These are phyloP conservation scores for Candida insectorum DNA, from an alignment of 805 yeast species.

Conservation along the genomic window DNA sequence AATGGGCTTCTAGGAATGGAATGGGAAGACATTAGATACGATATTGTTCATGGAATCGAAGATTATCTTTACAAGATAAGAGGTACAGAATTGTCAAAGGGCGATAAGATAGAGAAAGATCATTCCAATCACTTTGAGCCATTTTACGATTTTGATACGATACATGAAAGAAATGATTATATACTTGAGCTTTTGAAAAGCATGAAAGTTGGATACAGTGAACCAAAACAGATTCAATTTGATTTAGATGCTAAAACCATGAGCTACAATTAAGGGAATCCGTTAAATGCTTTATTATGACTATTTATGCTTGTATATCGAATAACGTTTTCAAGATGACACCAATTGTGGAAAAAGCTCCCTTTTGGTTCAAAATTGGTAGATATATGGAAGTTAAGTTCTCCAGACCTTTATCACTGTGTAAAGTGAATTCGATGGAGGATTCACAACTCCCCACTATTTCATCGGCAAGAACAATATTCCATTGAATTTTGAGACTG, in stretches of 20 bases:
- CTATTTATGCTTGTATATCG: neutral
- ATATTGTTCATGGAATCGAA: constrained; percentile 34
- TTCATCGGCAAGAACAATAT: constrained; percentile 18
- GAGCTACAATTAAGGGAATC: too few species aligned
- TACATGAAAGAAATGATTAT: constrained; percentile 28
- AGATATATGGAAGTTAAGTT: constrained; percentile 14
- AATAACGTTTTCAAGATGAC: constrained; percentile 17
- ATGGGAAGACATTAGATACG: constrained; percentile 42
- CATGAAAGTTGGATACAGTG: too few species aligned
- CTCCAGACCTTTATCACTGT: constrained; percentile 1
- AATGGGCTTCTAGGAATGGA: constrained; percentile 38
- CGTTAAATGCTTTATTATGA: constrained; percentile 11
- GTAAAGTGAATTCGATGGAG: constrained; percentile 4
- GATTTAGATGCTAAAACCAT: neutral
- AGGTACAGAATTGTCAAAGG: constrained; percentile 1
- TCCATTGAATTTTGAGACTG: constrained; percentile 21
- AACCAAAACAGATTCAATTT: neutral
- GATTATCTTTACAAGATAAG: constrained; percentile 27
- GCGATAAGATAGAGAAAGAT: neutral
- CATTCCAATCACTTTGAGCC: constrained; percentile 14
- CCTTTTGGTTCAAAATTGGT: constrained; percentile 21
- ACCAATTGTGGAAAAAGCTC: constrained; percentile 21
- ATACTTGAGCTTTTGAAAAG: too few species aligned
- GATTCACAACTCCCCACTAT: constrained; percentile 24
- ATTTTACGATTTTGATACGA: constrained; percentile 29